A percentile compares a stretch with the other conserved stretches of the same genome.
These are phyloP conservation scores for Neurospora sp. DNA, from an alignment of 495 filamentous ascomycete species.

Conservation along the genomic window DNA sequence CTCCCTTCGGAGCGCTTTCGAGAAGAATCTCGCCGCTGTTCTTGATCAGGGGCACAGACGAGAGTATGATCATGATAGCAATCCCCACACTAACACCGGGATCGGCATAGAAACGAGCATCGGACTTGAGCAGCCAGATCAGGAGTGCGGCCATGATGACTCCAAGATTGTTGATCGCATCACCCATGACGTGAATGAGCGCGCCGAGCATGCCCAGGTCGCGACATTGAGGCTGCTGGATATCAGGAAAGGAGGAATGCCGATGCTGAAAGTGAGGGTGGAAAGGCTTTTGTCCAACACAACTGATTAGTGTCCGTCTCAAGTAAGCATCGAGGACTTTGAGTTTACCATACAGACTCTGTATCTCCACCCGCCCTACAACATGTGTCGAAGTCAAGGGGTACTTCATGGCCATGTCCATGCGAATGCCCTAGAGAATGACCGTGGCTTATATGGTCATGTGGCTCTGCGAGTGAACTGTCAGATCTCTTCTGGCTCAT, in stretches of 20 bases:
- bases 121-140: slow-evolving; percentile 63
- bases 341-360: background rate
- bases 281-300: slow-evolving; percentile 37
- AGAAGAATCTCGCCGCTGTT: slow-evolving; percentile 81
- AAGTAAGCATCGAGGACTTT: slow-evolving; percentile 13
- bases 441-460: slow-evolving; percentile 25
- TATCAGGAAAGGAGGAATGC: slow-evolving; percentile 16
- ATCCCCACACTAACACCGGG: slow-evolving; percentile 77
- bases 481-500: background rate
- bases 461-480: slow-evolving; percentile 16
- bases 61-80: slow-evolving; percentile 77
- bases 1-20: slow-evolving; percentile 69
- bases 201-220: slow-evolving; percentile 91
- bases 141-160: slow-evolving; percentile 78
- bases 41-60: slow-evolving; percentile 78
- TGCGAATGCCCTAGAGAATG: slow-evolving; percentile 18
- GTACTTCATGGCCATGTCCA: background rate
- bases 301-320: slow-evolving; percentile 44
- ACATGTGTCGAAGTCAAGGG: background rate
- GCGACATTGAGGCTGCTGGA: slow-evolving; percentile 18
- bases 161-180: slow-evolving; percentile 86
- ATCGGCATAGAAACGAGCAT: slow-evolving; percentile 56
- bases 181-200: slow-evolving; percentile 80
- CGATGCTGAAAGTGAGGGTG: slow-evolving; percentile 55
- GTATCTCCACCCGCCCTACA: background rate